Evolutionary conservation across 1,284 basidiomycete species (phyloP).

Genomic region (Thelephora terrestris): DNA sequence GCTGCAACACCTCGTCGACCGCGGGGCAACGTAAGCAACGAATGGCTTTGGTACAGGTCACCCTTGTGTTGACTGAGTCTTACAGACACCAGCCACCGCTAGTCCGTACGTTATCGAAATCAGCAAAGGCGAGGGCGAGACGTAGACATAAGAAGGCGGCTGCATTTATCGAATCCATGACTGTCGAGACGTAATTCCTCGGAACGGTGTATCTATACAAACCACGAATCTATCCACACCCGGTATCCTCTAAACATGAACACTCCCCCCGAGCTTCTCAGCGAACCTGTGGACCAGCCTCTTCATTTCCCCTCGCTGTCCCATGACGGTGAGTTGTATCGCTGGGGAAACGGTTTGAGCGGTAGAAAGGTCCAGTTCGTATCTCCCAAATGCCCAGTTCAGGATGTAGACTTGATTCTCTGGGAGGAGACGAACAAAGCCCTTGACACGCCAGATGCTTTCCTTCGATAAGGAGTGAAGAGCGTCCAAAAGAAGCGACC

Average conservation of each 20-base stretch:
- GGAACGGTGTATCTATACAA: neutral
- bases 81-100: neutral
- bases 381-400: conserved; percentile 88
- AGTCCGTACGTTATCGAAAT: neutral
- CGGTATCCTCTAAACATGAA: conserved; percentile 10
- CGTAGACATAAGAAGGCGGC: neutral
- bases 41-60: neutral
- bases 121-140: neutral
- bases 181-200: neutral
- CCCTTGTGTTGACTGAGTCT: neutral
- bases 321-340: conserved; percentile 76
- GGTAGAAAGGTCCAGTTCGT: conserved; percentile 67
- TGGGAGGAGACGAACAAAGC: conserved; percentile 51
- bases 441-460: conserved; percentile 71
- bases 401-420: conserved; percentile 45
- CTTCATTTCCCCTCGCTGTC: conserved; percentile 72
- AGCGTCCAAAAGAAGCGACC: conserved; percentile 29
- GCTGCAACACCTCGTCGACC: conserved; percentile 31
- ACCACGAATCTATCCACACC: neutral
- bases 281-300: conserved; percentile 49
- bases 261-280: conserved; percentile 33
- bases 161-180: neutral
- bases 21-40: neutral
- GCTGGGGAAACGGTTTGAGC: conserved; percentile 44
- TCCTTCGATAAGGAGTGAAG: conserved; percentile 54